Evolutionary conservation across 306 rosid genomes (phyloP), one percentile per base, ranked within the genome.

Genomic region (Lathyrus sativus): DNA sequence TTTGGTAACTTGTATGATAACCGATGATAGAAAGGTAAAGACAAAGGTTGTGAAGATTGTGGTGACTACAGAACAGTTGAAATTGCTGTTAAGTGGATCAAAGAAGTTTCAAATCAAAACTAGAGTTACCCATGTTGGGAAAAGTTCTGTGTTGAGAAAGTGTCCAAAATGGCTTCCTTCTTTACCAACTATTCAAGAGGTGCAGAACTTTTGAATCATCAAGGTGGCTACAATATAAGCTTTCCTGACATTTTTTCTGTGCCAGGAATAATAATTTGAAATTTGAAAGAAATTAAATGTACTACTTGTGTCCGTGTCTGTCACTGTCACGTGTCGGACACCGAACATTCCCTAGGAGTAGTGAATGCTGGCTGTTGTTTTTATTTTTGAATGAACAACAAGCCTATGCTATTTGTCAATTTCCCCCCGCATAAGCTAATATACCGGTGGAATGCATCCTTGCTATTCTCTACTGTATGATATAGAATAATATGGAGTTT

Each of bases 91-190:
- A 58, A 72, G 65, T 38, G 83, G 85, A 55, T 66, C 85, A 15
- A 82, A 67, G 65, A 78, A 70, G 67, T 62, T 84, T 60, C 67
- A 56, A 55, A 46, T 28, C 48, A 48, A 31, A 70, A 57, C 46
- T 2, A 49, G 76, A 62, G 67, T 60, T 11, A 15, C 67, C n/a
- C 24, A 57, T 19, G 62, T 74, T 33, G 48, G 50, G 19, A 28
- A 48, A 65, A 64, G 80, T 44, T 43, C 28, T 48, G 49, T 38
- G 45, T 39, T 71, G 35, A 35, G 57, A 71, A 65, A 59, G 70
- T 67, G 76, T 78, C 62, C 2, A 49, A 85, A 74, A 75, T 90
- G 91, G 95, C 14, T 42, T 33, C 89, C 91, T 44, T 75, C 84
- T 76, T 80, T 85, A 65, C 71, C 85, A 46, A 71, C 73, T 62